Evolutionary conservation across 345 rosid genomes (phyloP).

Genomic region (Hypericum perforatum): DNA sequence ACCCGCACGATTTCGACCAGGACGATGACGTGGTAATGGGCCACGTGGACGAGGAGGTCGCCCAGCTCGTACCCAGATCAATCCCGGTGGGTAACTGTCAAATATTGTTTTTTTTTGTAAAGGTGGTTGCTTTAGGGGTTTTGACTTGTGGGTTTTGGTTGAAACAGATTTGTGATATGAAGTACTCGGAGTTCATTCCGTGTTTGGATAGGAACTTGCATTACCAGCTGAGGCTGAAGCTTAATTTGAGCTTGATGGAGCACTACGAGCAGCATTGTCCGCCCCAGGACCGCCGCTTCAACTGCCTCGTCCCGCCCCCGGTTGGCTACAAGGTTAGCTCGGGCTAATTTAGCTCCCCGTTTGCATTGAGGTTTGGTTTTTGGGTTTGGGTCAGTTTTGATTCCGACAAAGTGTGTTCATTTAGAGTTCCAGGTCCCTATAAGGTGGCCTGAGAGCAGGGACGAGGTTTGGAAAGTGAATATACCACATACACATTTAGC

Average conservation of each 20-base stretch:
- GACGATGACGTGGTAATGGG: constrained; percentile 26
- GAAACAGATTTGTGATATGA: constrained; percentile 63
- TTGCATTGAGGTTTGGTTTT: constrained; percentile 2
- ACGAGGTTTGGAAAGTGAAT: constrained; percentile 95
- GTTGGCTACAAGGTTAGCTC: constrained; percentile 68
- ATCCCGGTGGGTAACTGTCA: too few species aligned
- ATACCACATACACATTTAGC: constrained; percentile 97
- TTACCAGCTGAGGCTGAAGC: constrained; percentile 71
- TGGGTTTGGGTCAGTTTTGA: constrained; percentile 23
- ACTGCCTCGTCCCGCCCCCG: constrained; percentile 88
- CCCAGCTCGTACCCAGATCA: constrained; percentile 35
- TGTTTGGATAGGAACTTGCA: constrained; percentile 80
- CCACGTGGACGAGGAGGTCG: constrained; percentile 19
- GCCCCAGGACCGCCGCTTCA: constrained; percentile 72
- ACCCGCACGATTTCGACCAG: constrained; percentile 10
- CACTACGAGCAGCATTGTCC: constrained; percentile 96
- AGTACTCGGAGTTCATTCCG: constrained; percentile 78
- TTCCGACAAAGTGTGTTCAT: constrained; percentile 20
- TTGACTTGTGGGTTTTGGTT: not conserved
- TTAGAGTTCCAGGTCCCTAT: constrained; percentile 78
- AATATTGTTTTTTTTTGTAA: not conserved
- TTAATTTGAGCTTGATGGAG: constrained; percentile 76
- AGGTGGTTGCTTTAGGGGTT: not conserved
- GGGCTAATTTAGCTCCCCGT: not conserved
- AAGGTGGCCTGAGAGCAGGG: constrained; percentile 92